Evolutionary conservation across 768 basidiomycete species (phyloP), one percentile per base, ranked within the genome.

Genomic region (Calocera viscosa): DNA sequence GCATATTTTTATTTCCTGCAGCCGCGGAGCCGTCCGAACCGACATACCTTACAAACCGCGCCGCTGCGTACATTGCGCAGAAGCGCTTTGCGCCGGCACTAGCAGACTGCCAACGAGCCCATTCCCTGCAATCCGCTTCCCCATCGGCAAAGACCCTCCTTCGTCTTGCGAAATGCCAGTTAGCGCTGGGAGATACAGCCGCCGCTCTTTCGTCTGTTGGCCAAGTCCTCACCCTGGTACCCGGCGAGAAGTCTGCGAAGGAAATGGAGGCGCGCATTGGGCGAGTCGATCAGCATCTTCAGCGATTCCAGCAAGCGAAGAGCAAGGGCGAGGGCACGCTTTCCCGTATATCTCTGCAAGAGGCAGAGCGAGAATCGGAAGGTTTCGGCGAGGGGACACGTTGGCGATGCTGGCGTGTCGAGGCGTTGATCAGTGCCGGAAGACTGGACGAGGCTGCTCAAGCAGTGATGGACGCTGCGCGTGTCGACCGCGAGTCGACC

Each of bases 21-120:
- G 85, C 84, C 67, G 77, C 87, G 70, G 84, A 84, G 68, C 75
- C 85, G 0, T 71, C 78, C 2, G 88, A 93, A 75, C 84, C 91
- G 0, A 81, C 88, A 1, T 94, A 88, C 73, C 79, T 87, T 69
- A 90, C 90, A 0, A 94, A 94, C 74, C 85, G 91, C 32, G 91
- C 92, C 0, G 91, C 92, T 0, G 86, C 91, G 1, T 84, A 87
- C 73, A 94, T 94, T 84, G 84, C 85, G 0, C 73, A 89, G 64
- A 91, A 92, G 73, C 83, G 83, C 35, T 94, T 88, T 80, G 80
- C 84, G 34, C 77, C 79, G 0, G 92, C 92, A 0, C 79, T 93
- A 19, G 81, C 81, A 39, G 91, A 94, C 73, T 93, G 90, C 72
- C 90, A 90, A 74, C 80, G 80, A 38, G 91, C 91, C 2, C 80